Percentiles rank a stretch among this genome's conserved stretches.
These are phyloP conservation scores for Neopestalotiopsis clavispora DNA, from an alignment of 2,329 filamentous ascomycete species.

Conservation along the genomic window DNA sequence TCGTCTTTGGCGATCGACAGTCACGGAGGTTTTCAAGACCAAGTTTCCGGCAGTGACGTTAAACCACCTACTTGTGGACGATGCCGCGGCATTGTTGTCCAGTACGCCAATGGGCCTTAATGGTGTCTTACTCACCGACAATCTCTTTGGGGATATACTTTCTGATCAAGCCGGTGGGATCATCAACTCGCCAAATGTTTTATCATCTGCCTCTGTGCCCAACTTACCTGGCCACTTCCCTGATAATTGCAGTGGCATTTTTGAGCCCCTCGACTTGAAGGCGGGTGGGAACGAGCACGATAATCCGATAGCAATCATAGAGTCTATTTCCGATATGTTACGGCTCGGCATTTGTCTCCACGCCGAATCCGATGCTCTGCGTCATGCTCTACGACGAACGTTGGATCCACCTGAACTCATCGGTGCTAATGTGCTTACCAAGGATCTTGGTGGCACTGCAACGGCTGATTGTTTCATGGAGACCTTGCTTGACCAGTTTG, in stretches of 20 bases:
- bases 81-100: slow-evolving; percentile 26
- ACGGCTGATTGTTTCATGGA: neutral
- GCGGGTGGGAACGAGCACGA: neutral
- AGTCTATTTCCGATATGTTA: neutral
- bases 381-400: neutral
- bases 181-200: neutral
- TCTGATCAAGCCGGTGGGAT: slow-evolving; percentile 30
- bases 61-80: slow-evolving; percentile 28
- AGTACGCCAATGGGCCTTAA: slow-evolving; percentile 26
- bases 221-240: neutral
- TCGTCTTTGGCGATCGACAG: slow-evolving; percentile 28
- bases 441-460: neutral
- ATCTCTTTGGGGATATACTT: slow-evolving; percentile 33
- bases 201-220: neutral
- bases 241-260: neutral
- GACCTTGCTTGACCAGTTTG: neutral
- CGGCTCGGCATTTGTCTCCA: neutral
- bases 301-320: neutral
- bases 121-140: slow-evolving; percentile 29
- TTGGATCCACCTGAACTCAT: neutral
- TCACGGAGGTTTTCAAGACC: slow-evolving; percentile 21
- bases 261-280: neutral
- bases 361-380: neutral
- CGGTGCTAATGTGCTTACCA: neutral
- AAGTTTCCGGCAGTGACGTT: slow-evolving; percentile 28